Conservation (phyloP, 768 basidiomycete genomes). For the Phlegmacium glaucopus region DNA sequence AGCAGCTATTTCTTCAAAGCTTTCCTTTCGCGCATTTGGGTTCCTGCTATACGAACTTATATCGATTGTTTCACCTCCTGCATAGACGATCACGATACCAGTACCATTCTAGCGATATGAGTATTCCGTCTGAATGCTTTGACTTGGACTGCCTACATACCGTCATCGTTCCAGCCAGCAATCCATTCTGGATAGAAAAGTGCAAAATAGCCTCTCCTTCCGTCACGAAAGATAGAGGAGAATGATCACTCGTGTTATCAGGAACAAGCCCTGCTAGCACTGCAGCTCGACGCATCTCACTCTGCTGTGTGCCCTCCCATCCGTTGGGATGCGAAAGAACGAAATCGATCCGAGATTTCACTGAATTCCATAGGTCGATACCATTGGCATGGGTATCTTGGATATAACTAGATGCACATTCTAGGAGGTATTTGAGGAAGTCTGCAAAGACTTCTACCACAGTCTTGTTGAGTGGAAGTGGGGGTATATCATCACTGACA, state of each 20-base stretch:
- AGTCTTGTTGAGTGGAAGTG: conserved; percentile 38
- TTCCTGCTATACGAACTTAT: too few species aligned
- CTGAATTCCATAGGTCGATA: conserved; percentile 16
- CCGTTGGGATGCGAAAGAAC: conserved; percentile 41
- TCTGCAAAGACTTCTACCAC: conserved; percentile 43
- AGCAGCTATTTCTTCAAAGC: too few species aligned
- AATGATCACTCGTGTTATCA: conserved; percentile 27
- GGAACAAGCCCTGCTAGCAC: conserved; percentile 36
- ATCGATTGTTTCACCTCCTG: too few species aligned
- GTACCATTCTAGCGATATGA: too few species aligned
- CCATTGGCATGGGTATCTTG: conserved; percentile 41
- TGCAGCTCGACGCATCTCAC: conserved; percentile 36
- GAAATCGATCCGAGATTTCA: conserved; percentile 33
- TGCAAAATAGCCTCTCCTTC: too few species aligned
- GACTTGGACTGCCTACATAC: too few species aligned
- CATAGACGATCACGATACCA: conserved; percentile 51
- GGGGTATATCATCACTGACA: conserved; percentile 29
- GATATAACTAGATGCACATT: conserved; percentile 38
- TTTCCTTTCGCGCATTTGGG: too few species aligned
- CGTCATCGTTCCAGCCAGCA: conserved; percentile 16
- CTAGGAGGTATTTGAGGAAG: conserved; percentile 43
- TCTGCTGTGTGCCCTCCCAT: conserved; percentile 37
- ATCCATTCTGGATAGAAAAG: conserved; percentile 35
- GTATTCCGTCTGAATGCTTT: too few species aligned
- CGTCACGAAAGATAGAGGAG: conserved; percentile 40